Percentiles rank a stretch among this genome's conserved stretches.
phyloP scores from a whole-genome alignment of 495 filamentous ascomycete genomes.

The Polyplosphaeria fusca region DNA sequence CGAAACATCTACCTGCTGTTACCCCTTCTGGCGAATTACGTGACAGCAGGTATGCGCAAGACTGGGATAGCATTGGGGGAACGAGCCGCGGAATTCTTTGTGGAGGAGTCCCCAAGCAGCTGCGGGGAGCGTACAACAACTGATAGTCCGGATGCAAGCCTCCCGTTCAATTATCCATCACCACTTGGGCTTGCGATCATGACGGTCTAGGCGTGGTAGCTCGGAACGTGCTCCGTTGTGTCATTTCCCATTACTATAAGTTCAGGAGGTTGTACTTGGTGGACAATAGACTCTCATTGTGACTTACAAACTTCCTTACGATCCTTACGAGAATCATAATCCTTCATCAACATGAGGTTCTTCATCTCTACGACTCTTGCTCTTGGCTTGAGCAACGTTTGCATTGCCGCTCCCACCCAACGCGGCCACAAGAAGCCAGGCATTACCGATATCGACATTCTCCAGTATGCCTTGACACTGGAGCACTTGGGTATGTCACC shows the following conservation, averaged over 20 bases:
- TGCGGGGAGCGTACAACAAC: neutral
- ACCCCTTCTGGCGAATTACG: too few relatives aligned
- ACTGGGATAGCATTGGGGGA: neutral
- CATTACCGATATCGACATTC: conserved; percentile 30
- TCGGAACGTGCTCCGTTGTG: too few relatives aligned
- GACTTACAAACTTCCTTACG: neutral
- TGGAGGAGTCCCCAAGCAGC: neutral
- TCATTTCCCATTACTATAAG: neutral
- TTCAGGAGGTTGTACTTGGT: neutral
- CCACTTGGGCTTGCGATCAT: too few relatives aligned
- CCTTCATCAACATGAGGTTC: neutral
- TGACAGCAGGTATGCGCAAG: too few relatives aligned
- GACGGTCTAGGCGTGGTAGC: too few relatives aligned
- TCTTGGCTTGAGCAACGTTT: neutral
- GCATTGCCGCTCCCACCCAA: neutral
- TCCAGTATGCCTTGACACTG: conserved; percentile 44
- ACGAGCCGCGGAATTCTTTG: neutral
- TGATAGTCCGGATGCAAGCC: neutral
- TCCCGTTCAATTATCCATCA: neutral
- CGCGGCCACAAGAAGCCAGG: neutral
- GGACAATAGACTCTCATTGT: too few relatives aligned
- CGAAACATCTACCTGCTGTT: neutral
- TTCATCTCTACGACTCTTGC: neutral
- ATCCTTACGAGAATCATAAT: neutral
- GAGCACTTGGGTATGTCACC: conserved; percentile 45